phyloP scores from a whole-genome alignment of 257 asterid genomes.

The Solanum clarkiae region DNA sequence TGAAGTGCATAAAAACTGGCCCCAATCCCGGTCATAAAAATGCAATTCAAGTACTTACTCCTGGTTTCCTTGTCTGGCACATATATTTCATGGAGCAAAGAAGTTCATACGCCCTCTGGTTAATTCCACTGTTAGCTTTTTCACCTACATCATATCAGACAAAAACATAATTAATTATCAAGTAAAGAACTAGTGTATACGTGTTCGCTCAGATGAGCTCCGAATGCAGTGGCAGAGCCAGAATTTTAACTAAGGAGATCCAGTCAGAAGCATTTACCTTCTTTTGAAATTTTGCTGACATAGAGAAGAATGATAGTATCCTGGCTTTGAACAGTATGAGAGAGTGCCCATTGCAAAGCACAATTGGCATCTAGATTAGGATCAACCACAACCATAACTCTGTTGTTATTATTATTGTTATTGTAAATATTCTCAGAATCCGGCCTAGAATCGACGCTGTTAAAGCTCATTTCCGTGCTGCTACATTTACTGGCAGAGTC shows the following conservation, averaged over 20 bases:
- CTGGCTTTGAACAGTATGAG: constrained; percentile 67
- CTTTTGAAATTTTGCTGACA: constrained; percentile 26
- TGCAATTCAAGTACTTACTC: constrained; percentile 16
- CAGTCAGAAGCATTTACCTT: constrained; percentile 19
- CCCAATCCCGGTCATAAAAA: no score
- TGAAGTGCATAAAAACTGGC: no score
- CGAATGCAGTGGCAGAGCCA: background rate
- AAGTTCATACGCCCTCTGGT: constrained; percentile 23
- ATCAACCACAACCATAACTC: constrained; percentile 82
- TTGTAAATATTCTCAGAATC: constrained; percentile 9
- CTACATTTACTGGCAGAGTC: constrained; percentile 16
- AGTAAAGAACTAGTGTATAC: background rate
- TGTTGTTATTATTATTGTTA: constrained; percentile 22
- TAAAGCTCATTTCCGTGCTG: constrained; percentile 22
- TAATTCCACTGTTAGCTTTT: constrained; percentile 13
- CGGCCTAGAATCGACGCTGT: constrained; percentile 2
- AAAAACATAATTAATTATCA: background rate
- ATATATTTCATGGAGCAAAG: constrained; percentile 27
- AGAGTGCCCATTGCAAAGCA: constrained; percentile 85
- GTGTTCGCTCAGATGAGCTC: no score
- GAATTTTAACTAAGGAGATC: background rate
- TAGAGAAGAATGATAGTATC: constrained; percentile 62
- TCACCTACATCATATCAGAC: constrained; percentile 30
- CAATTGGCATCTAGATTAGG: constrained; percentile 43
- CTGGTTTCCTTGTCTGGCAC: constrained; percentile 48